Evolutionary conservation across 164 flowering plant species (phyloP), one percentile per base, ranked within the genome.

Genomic region (Nelumbo lutea): DNA sequence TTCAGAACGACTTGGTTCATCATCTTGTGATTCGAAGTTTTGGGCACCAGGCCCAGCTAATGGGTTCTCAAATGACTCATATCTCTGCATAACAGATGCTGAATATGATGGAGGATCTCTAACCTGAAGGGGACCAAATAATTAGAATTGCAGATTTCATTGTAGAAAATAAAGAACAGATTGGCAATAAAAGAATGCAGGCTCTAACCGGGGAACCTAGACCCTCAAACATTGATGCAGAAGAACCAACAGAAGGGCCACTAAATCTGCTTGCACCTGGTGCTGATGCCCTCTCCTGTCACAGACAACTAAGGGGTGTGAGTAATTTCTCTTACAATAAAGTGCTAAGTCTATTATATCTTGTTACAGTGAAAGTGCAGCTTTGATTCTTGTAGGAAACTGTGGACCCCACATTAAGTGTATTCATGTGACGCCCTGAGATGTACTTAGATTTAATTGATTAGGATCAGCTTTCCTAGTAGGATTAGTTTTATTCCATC

Each of bases 61-160:
- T 42, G 98, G 96, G 71, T 93, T 96, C 80, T 86, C 97, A 84
- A 89, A 93, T 48, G 99, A 90, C 70, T 89, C 96, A 47, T 75
- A 80, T 66, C 89, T 83, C 76, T 85, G 82, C 78, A 68, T 74
- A 38, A 50, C 76, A 74, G 97, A 82, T 68, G 94, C 73, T 69
- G 86, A 46, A 73, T 92, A 95, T 68, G 99, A 80, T 63, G 95
- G 85, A 70, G 97, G 94, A 59, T 92, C 99, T 76, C 85, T 80
- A 59, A 86, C 86, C 99, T 96, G 90, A 74, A 73, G 64, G 73
- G 27, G 38, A 27, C 27, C 27, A 42, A 69, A 66, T 42, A 55
- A 57, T 64, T 44, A 71, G 63, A 57, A 27, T 38, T 52, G 27
- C 42, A 11, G 13, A 64, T 4, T 27, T 63, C 53, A 38, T 0